Evolutionary conservation across 305 asterid species (phyloP), one percentile per base, ranked within the genome.

Genomic region (Ajuga reptans): DNA sequence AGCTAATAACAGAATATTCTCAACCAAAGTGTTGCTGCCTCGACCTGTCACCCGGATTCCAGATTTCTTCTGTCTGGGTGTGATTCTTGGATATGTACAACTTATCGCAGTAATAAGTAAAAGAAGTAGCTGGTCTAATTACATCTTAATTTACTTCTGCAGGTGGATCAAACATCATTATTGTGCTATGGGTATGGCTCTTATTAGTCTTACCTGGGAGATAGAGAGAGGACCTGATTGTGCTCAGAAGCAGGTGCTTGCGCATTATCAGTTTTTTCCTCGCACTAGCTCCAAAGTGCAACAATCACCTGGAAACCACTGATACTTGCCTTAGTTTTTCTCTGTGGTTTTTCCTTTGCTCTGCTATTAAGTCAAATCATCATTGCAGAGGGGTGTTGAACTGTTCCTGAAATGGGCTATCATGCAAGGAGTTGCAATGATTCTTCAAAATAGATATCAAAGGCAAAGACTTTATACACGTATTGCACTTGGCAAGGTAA

Each of bases 151-250:
- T 54, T 59, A 42, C 72, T 46, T 45, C 37, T 77, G 76, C 87
- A 94, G 99, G 98, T 91, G 99, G 99, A 89, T 94, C 75, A 83
- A 82, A 42, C 99, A 94, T 79, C 99, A 94, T 72, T 94, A 94
- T 63, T 89, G 76, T 77, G 96, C 97, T 52, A 87, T 83, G 94
- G 90, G 80, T 45, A 94, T 94, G 99, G 99, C 98, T 72, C 90
- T 91, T 74, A 86, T 94, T 66, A 91, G 99, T 81, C 98, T 94
- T 75, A 94, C 98, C 41, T 94, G 99, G 99, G 98, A 86, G 81
- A 85, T 82, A 76, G 92, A 79, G 83, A 82, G 87, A 77, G 97
- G 86, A 61, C 94, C 97, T 14, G 80, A 80, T 66, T 91, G 99
- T 77, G 78, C 96, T 72, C 94, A 83, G 85, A 89, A 89, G 77